Evolutionary conservation across 306 rosid genomes (phyloP), one percentile per base, ranked within the genome.

Genomic region (Dryas drummondii): DNA sequence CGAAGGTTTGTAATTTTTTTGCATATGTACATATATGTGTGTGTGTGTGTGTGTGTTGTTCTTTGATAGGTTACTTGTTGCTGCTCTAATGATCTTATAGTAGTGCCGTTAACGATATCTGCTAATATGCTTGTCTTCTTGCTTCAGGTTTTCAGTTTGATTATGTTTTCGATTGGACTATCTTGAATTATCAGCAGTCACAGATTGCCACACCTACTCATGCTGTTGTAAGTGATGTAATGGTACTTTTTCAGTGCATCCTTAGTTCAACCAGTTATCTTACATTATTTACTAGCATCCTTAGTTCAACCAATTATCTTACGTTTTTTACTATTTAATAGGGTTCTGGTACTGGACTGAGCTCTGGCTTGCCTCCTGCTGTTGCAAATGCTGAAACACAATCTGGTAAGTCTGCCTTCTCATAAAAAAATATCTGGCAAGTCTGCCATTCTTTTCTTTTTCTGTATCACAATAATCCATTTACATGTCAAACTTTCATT

Each of bases 91-190:
- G 68, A 47, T 47, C n/a, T 44, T 15, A 58, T 17, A 5, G 11
- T 47, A n/a, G 8, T 15, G 17, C 32, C 6, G 11, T 17, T 46
- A 17, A 57, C 32, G 17, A 27, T 44, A 44, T 66, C n/a, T 70
- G 42, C 9, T 73, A 26, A 66, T 68, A 44, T 69, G 52, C 7
- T 64, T 78, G 4, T 79, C 65, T 68, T 69, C 46, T 70, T 77
- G 56, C 83, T 68, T 70, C 88, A 91, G 99, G 99, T 16, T 94
- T 94, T 84, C 99, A 94, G 93, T 94, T 94, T 81, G 99, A 94
- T 85, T 94, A 91, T 73, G 97, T 94, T 76, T 94, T 94, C 60
- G 98, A 94, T 85, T 94, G 99, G 99, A 94, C 97, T 78, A 91
- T 94, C 78, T 86, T 94, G 89, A 92, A 91, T 81, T 90, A 94